phyloP scores from a whole-genome alignment of 768 basidiomycete genomes.

The Trametes elegans region DNA sequence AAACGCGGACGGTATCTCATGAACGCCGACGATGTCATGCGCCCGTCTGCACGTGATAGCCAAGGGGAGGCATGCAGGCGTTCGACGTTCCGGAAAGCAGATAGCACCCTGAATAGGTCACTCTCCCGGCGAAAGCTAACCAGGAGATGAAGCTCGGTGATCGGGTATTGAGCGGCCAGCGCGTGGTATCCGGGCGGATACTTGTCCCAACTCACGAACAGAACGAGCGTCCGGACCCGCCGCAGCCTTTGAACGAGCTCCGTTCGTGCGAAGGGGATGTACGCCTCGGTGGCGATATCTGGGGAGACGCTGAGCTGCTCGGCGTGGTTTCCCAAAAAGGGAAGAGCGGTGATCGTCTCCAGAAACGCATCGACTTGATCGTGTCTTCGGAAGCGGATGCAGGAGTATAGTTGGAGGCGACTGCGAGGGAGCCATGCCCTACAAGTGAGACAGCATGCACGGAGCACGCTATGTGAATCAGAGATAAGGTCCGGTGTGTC shows the following conservation, averaged over 20 bases:
- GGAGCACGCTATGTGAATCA: not conserved
- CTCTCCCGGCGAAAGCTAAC: not conserved
- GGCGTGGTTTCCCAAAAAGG: not conserved
- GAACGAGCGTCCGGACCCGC: not conserved
- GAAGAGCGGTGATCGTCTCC: not conserved
- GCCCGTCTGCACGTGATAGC: not conserved
- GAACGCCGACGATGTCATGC: not conserved
- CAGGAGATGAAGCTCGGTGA: not conserved
- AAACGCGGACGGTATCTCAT: not conserved
- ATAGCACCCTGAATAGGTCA: not conserved
- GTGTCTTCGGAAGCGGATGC: not conserved
- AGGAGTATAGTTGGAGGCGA: not conserved
- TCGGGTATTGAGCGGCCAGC: not conserved
- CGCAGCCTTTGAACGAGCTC: not conserved
- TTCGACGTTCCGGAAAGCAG: not conserved
- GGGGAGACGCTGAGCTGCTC: not conserved
- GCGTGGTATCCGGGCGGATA: not conserved
- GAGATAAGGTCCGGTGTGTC: not conserved
- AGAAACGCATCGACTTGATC: not conserved
- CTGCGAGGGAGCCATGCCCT: not conserved
- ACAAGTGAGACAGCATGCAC: not conserved
- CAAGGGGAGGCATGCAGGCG: not conserved
- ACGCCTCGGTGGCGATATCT: not conserved
- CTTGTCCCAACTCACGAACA: not conserved
- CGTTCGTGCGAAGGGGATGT: not conserved